Evolutionary conservation across 306 rosid genomes (phyloP).

Genomic region (Adenanthera pavonina): DNA sequence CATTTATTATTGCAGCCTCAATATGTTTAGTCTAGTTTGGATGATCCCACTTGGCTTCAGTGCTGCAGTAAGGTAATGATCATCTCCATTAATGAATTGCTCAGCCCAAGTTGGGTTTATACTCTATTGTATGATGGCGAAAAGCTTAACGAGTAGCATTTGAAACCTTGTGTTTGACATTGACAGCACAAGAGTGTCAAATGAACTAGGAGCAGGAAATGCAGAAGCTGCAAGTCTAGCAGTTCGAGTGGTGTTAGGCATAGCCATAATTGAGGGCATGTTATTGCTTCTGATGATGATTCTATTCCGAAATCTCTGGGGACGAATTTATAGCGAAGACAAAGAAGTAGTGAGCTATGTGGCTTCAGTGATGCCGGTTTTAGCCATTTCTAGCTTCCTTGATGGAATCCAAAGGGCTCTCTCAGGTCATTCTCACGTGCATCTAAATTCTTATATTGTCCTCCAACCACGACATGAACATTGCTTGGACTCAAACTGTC

Average conservation of each 20-base stretch:
- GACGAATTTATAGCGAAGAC: slow-evolving; percentile 54
- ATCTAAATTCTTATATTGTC: background rate
- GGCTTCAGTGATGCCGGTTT: slow-evolving; percentile 56
- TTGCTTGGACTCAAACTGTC: no score
- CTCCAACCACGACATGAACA: background rate
- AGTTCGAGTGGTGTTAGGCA: background rate
- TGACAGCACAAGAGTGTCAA: slow-evolving; percentile 48
- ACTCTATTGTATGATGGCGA: background rate
- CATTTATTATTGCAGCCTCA: slow-evolving; percentile 43
- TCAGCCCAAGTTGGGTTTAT: no score
- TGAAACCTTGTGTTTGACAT: slow-evolving; percentile 7
- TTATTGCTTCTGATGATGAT: slow-evolving; percentile 42
- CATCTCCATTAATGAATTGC: background rate
- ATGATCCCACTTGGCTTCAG: slow-evolving; percentile 60
- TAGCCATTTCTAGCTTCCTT: slow-evolving; percentile 55
- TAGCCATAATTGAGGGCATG: slow-evolving; percentile 17
- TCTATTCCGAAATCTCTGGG: slow-evolving; percentile 58
- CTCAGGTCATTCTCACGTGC: slow-evolving; percentile 41
- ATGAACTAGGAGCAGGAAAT: slow-evolving; percentile 25
- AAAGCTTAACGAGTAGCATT: background rate
- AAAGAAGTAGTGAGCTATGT: slow-evolving; percentile 52
- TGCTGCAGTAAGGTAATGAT: slow-evolving; percentile 19
- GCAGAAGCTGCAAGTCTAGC: slow-evolving; percentile 14
- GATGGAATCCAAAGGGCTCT: slow-evolving; percentile 66
- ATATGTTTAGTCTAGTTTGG: slow-evolving; percentile 54